These are phyloP conservation scores for Ustilago curta DNA, from an alignment of 1,284 basidiomycete species.

Conservation along the genomic window DNA sequence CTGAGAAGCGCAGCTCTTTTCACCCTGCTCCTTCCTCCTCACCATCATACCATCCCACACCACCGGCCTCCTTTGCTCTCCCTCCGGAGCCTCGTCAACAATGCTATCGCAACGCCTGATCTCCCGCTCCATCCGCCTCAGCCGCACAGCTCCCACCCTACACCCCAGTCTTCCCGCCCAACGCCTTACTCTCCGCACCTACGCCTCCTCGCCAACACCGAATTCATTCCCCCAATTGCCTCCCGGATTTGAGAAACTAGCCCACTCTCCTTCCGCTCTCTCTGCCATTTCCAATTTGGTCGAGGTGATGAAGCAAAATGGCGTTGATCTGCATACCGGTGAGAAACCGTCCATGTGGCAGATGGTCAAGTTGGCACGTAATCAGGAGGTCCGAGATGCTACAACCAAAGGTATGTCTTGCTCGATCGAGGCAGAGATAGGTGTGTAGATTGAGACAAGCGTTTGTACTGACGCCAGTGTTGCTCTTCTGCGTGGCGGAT, in stretches of 20 bases:
- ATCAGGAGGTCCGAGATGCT: conserved; percentile 53
- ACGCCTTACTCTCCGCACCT: conserved; percentile 1
- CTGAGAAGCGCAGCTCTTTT: conserved; percentile 1
- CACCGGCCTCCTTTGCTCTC: too few relatives aligned
- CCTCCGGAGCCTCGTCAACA: not conserved
- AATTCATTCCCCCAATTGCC: conserved; percentile 48
- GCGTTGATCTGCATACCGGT: conserved; percentile 54
- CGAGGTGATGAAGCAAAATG: conserved; percentile 57
- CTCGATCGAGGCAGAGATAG: not conserved
- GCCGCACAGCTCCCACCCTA: not conserved
- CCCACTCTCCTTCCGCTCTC: conserved; percentile 51
- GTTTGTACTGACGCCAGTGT: not conserved
- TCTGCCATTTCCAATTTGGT: conserved; percentile 54
- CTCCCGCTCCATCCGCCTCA: not conserved
- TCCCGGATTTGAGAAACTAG: conserved; percentile 61
- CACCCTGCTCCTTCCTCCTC: not conserved
- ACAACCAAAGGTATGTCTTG: conserved; percentile 51
- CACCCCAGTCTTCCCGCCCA: not conserved
- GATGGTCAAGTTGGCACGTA: conserved; percentile 54
- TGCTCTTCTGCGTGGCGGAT: not conserved
- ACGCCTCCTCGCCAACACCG: conserved; percentile 40
- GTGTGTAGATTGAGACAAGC: too few relatives aligned
- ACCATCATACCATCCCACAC: not conserved
- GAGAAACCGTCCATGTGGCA: conserved; percentile 57
- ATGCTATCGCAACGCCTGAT: conserved; percentile 16